Percentiles rank a stretch among this genome's conserved stretches.
Conservation (phyloP, 192 early-diverging fungal genomes). For the Coemansia sp. region DNA sequence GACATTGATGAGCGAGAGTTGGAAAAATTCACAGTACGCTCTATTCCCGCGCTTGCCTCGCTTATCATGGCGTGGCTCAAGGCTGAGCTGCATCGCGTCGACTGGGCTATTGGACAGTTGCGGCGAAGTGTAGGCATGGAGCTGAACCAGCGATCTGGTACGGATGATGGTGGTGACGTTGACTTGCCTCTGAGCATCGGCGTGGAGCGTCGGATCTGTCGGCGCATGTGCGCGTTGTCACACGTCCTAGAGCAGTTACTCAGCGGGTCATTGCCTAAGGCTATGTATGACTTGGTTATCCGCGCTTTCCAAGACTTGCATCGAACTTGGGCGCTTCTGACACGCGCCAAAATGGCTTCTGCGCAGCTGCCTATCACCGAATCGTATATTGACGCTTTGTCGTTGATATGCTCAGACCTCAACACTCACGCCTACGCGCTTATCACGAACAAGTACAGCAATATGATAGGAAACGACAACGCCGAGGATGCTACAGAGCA, state of each 20-base stretch:
- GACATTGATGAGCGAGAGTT: slow-evolving; percentile 28
- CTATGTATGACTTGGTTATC: slow-evolving; percentile 24
- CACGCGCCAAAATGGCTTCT: slow-evolving; percentile 21
- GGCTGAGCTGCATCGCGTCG: slow-evolving; percentile 28
- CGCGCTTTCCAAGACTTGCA: slow-evolving; percentile 40
- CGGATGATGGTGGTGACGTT: background rate
- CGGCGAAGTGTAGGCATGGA: slow-evolving; percentile 18
- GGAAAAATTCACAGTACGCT: slow-evolving; percentile 22
- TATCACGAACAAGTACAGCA: slow-evolving; percentile 33
- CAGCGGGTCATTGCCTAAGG: slow-evolving; percentile 7
- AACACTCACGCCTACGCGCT: slow-evolving; percentile 28
- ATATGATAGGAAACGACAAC: background rate
- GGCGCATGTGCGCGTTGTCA: slow-evolving; percentile 23
- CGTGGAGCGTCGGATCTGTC: slow-evolving; percentile 38
- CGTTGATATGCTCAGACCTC: slow-evolving; percentile 33
- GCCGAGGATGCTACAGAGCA: background rate
- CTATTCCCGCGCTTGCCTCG: slow-evolving; percentile 21
- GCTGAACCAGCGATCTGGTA: slow-evolving; percentile 4
- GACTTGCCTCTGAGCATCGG: slow-evolving; percentile 25
- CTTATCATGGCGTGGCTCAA: slow-evolving; percentile 26
- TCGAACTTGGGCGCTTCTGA: slow-evolving; percentile 22
- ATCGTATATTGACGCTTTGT: slow-evolving; percentile 28
- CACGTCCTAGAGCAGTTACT: slow-evolving; percentile 31
- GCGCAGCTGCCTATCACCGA: slow-evolving; percentile 38
- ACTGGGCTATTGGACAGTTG: slow-evolving; percentile 38